Conservation (phyloP, 805 yeast species). For the Candida arabinofermentans region DNA sequence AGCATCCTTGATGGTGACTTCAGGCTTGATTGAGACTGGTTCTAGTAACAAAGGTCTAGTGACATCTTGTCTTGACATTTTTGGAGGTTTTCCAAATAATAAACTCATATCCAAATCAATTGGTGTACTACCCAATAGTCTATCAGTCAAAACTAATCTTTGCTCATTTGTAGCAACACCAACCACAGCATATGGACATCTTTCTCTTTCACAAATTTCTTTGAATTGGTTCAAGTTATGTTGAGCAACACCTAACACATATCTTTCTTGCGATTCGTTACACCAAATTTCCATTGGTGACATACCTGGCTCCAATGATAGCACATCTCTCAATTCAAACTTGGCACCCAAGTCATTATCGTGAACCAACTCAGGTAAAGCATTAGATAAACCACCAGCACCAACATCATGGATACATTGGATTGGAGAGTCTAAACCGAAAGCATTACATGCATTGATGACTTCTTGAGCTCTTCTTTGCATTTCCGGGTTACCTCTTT, state of each 20-base stretch:
- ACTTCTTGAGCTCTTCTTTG: constrained; percentile 99
- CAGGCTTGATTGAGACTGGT: constrained; percentile 29
- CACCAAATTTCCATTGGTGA: constrained; percentile 99
- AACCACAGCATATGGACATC: constrained; percentile 94
- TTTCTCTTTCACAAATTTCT: constrained; percentile 85
- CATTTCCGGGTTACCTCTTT: constrained; percentile 99
- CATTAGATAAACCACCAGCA: constrained; percentile 98
- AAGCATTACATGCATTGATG: constrained; percentile 86
- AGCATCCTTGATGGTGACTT: constrained; percentile 54
- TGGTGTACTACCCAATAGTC: constrained; percentile 73
- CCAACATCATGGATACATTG: constrained; percentile 98
- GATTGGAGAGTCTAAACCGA: constrained; percentile 73
- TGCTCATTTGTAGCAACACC: constrained; percentile 90
- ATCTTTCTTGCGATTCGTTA: constrained; percentile 98
- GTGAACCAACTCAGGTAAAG: constrained; percentile 94
- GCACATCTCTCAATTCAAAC: constrained; percentile 86
- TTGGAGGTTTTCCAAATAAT: constrained; percentile 95
- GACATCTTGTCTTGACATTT: constrained; percentile 73
- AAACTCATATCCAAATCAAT: constrained; percentile 95
- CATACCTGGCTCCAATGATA: constrained; percentile 94
- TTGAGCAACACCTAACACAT: constrained; percentile 87
- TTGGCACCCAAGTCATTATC: constrained; percentile 94
- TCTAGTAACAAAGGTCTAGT: constrained; percentile 55
- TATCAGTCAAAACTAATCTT: constrained; percentile 77
- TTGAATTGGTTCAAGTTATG: constrained; percentile 68